These are phyloP conservation scores for Pharnaceum exiguum DNA, from an alignment of 148 eudicot species.

Conservation along the genomic window DNA sequence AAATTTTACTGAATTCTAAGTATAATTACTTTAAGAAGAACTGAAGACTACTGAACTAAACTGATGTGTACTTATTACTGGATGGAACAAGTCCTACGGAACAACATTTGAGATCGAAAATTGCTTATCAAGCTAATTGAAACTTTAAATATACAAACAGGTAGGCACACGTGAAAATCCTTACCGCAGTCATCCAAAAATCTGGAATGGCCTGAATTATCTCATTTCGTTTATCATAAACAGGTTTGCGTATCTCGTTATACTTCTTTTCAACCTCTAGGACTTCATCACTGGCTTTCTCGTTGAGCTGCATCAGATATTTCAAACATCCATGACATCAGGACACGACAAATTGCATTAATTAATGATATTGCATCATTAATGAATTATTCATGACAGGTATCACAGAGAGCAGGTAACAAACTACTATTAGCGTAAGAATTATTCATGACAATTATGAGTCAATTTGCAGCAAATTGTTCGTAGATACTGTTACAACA, in stretches of 20 bases:
- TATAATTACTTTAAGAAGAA: too few species aligned
- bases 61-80: too few species aligned
- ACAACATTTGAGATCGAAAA: too few species aligned
- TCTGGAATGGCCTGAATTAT: conserved; percentile 78
- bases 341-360: not conserved
- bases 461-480: too few species aligned
- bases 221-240: conserved; percentile 75
- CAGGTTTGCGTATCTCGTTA: conserved; percentile 78
- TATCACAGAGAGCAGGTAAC: too few species aligned
- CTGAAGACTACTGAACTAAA: too few species aligned
- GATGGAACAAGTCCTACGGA: too few species aligned
- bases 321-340: not conserved
- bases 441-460: too few species aligned
- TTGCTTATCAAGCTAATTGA: not conserved
- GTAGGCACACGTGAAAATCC: conserved; percentile 19
- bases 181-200: conserved; percentile 92
- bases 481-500: too few species aligned
- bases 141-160: not conserved
- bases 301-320: conserved; percentile 57
- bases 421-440: too few species aligned
- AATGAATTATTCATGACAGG: too few species aligned
- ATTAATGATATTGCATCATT: not conserved
- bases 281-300: conserved; percentile 86
- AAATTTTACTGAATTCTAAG: too few species aligned
- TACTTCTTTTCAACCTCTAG: conserved; percentile 87